phyloP scores from a whole-genome alignment of 176 grass and related monocot genomes.

The Thinopyrum elongatum region DNA sequence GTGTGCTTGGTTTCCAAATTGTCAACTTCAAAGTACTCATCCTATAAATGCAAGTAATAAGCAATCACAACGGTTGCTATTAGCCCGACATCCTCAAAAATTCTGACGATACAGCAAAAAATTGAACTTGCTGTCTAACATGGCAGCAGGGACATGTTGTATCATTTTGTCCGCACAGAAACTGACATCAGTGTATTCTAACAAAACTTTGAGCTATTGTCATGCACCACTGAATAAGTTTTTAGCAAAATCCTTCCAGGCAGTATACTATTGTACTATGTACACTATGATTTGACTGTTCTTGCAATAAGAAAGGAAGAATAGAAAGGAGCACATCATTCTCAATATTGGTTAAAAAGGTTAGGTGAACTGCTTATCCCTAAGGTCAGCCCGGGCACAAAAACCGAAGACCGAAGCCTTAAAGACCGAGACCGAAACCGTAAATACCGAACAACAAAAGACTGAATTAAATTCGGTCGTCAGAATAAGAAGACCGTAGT shows the following conservation, averaged over 20 bases:
- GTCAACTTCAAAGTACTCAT: conserved; percentile 88
- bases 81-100: conserved; percentile 13
- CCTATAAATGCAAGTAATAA: conserved; percentile 50
- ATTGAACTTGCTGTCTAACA: not conserved
- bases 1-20: conserved; percentile 82
- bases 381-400: no score
- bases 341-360: not conserved
- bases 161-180: not conserved
- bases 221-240: not conserved
- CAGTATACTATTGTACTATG: not conserved
- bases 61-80: conserved; percentile 20
- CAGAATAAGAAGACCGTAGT: no score
- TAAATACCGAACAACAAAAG: no score
- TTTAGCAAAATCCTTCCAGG: not conserved
- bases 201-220: not conserved
- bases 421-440: no score
- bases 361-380: not conserved
- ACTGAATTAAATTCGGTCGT: no score
- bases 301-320: not conserved
- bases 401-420: no score
- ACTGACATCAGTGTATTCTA: not conserved
- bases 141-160: not conserved
- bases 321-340: not conserved
- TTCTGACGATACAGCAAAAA: conserved; percentile 8
- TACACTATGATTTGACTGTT: not conserved